phyloP scores from a whole-genome alignment of 306 rosid genomes.

The Trifolium repens region DNA sequence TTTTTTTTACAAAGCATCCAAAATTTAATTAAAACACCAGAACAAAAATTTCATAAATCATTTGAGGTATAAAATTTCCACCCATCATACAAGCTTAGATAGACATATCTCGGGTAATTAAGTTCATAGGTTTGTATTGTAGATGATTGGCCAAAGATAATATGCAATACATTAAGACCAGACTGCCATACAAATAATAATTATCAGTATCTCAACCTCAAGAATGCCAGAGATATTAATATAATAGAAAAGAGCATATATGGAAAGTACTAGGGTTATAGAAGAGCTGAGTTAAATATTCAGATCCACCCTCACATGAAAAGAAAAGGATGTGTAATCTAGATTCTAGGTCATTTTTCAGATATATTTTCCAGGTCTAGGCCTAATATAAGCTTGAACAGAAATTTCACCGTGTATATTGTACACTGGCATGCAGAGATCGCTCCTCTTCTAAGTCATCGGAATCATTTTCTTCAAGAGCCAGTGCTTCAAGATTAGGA shows the following conservation, averaged over 20 bases:
- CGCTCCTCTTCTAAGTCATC: conserved; percentile 67
- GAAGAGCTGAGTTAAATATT: conserved; percentile 31
- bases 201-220: conserved; percentile 35
- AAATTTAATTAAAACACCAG: conserved; percentile 29
- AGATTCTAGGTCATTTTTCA: conserved; percentile 21
- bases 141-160: neutral
- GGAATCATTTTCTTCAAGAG: conserved; percentile 66
- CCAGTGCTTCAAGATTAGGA: conserved; percentile 96
- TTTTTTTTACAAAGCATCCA: conserved; percentile 4
- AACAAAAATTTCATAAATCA: conserved; percentile 37
- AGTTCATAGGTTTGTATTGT: conserved; percentile 29
- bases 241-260: conserved; percentile 16
- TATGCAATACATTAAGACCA: neutral
- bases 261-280: conserved; percentile 34
- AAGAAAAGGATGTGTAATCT: conserved; percentile 27
- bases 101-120: conserved; percentile 35
- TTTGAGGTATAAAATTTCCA: conserved; percentile 18
- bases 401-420: conserved; percentile 61
- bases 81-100: conserved; percentile 24
- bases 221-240: conserved; percentile 24
- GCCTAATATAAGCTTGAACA: conserved; percentile 22
- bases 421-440: conserved; percentile 65
- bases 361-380: conserved; percentile 24
- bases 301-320: conserved; percentile 34
- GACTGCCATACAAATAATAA: conserved; percentile 15